phyloP scores from a whole-genome alignment of 2,329 filamentous ascomycete genomes.

The Phoma sp. region DNA sequence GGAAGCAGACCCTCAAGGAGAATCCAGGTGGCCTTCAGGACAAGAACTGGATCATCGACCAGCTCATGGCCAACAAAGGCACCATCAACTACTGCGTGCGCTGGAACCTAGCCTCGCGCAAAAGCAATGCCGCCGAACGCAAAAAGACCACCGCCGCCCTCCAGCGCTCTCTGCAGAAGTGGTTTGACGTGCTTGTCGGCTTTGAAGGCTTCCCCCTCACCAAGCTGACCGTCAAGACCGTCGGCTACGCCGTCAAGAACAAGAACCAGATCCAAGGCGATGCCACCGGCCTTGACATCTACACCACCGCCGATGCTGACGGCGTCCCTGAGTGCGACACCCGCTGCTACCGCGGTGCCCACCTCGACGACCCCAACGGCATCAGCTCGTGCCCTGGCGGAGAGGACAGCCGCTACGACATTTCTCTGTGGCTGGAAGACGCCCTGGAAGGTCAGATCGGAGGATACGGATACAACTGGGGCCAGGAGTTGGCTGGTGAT shows the following conservation, averaged over 20 bases:
- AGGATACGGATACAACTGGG: constrained; percentile 54
- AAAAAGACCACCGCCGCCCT: constrained; percentile 46
- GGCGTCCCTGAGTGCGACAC: constrained; percentile 53
- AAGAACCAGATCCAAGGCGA: constrained; percentile 47
- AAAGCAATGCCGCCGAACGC: constrained; percentile 50
- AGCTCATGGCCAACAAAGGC: constrained; percentile 39
- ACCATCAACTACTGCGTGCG: constrained; percentile 53
- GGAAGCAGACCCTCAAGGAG: constrained; percentile 32
- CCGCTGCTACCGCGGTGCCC: constrained; percentile 53
- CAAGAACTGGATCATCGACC: constrained; percentile 42
- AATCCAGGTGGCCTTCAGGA: constrained; percentile 32
- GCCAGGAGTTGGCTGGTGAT: constrained; percentile 52
- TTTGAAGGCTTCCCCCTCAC: constrained; percentile 55
- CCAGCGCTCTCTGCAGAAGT: constrained; percentile 48
- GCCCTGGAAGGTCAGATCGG: constrained; percentile 46
- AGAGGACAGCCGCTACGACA: constrained; percentile 49
- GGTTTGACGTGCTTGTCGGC: constrained; percentile 54
- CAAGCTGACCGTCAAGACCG: constrained; percentile 50
- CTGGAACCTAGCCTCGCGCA: constrained; percentile 50
- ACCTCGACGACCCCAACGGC: constrained; percentile 48
- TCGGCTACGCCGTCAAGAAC: constrained; percentile 54
- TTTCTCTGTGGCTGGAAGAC: constrained; percentile 55
- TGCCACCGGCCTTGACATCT: constrained; percentile 47
- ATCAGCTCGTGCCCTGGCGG: constrained; percentile 51
- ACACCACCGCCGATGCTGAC: constrained; percentile 50